A percentile compares a stretch with the other conserved stretches of the same genome.
Evolutionary conservation across 495 filamentous ascomycete species (phyloP).

Genomic region (Staphylotrichum tortipilum): DNA sequence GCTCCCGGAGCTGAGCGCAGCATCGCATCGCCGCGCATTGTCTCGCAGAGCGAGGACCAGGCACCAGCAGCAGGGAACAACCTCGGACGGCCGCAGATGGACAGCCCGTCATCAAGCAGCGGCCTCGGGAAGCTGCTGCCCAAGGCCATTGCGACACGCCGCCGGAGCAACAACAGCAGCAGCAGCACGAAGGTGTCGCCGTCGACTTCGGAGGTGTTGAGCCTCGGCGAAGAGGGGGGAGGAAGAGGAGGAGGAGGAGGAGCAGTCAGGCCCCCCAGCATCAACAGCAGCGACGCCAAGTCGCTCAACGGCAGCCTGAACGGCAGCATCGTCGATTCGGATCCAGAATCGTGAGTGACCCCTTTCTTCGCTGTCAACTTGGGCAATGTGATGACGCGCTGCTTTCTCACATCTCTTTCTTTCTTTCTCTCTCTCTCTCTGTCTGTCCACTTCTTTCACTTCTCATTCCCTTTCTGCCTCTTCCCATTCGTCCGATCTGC

Average conservation of each 20-base stretch:
- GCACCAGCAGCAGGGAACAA: neutral
- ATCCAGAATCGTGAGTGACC: constrained; percentile 18
- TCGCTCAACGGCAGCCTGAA: constrained; percentile 1
- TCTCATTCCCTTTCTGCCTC: neutral
- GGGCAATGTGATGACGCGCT: too few relatives aligned
- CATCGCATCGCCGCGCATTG: too few relatives aligned
- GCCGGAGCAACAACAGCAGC: too few relatives aligned
- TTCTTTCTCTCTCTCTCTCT: neutral
- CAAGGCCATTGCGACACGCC: constrained; percentile 36
- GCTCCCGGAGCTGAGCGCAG: neutral
- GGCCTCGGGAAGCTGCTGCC: constrained; percentile 42
- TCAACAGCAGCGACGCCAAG: constrained; percentile 16
- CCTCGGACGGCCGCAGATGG: constrained; percentile 14
- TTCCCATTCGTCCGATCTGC: neutral
- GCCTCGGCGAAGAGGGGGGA: too few relatives aligned
- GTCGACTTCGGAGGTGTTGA: constrained; percentile 14
- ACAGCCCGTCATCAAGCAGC: constrained; percentile 26
- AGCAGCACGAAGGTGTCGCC: too few relatives aligned
- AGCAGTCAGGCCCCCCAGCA: constrained; percentile 12
- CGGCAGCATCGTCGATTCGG: constrained; percentile 9
- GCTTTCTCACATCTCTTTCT: too few relatives aligned
- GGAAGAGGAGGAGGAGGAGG: too few relatives aligned
- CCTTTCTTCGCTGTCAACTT: too few relatives aligned
- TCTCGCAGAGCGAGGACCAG: too few relatives aligned
- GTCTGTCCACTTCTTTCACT: too few relatives aligned